Evolutionary conservation across 805 yeast genomes (phyloP).

Genomic region (Tetrapisispora namnaoensis): DNA sequence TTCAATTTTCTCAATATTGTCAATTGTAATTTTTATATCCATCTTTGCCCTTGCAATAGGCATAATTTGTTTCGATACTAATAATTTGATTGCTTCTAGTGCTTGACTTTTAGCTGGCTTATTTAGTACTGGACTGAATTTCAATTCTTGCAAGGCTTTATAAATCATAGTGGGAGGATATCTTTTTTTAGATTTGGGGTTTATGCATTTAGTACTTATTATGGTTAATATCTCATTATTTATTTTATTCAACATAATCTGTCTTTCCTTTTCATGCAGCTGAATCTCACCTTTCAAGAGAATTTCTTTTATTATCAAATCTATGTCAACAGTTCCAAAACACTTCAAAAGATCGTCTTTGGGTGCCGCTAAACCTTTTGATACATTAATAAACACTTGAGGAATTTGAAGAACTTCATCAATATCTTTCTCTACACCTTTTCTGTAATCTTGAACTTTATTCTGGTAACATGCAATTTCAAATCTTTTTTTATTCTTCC

Average conservation of each 20-base stretch:
- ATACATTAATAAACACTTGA: slow-evolving; percentile 86
- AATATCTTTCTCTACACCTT: slow-evolving; percentile 63
- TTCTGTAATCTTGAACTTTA: slow-evolving; percentile 90
- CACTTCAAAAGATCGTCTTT: slow-evolving; percentile 67
- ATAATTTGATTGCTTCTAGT: slow-evolving; percentile 73
- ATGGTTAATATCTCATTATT: slow-evolving; percentile 76
- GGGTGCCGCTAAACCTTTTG: slow-evolving; percentile 89
- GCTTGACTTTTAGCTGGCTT: slow-evolving; percentile 84
- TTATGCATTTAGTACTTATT: slow-evolving; percentile 82
- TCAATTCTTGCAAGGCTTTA: slow-evolving; percentile 68
- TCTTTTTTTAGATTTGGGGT: slow-evolving; percentile 80
- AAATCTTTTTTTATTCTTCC: slow-evolving; percentile 82
- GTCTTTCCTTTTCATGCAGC: slow-evolving; percentile 86
- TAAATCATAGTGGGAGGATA: slow-evolving; percentile 93
- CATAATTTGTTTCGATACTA: slow-evolving; percentile 69
- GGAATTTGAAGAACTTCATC: slow-evolving; percentile 95
- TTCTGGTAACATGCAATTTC: slow-evolving; percentile 96
- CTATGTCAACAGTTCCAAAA: slow-evolving; percentile 68
- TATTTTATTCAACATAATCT: slow-evolving; percentile 57
- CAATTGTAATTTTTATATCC: slow-evolving; percentile 65
- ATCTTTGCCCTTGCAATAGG: slow-evolving; percentile 93
- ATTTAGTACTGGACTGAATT: slow-evolving; percentile 64
- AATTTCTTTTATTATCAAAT: slow-evolving; percentile 70
- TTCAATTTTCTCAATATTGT: slow-evolving; percentile 20
- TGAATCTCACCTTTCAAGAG: slow-evolving; percentile 89